Evolutionary conservation across 257 asterid species (phyloP).

Genomic region (Linaria vulgaris): DNA sequence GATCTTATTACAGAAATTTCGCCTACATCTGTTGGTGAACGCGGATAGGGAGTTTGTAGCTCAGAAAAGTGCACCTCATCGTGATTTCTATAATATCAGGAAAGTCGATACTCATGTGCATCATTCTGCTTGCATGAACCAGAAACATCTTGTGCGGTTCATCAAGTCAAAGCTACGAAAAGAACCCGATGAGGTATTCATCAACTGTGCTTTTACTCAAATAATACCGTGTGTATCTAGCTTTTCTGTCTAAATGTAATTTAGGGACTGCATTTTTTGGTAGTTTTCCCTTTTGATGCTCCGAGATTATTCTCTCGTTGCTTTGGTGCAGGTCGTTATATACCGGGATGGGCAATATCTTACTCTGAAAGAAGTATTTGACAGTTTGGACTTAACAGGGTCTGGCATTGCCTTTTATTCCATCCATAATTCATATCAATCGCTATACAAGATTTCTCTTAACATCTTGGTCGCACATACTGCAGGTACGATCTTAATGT

Average conservation of each 20-base stretch:
- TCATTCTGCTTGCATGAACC: constrained; percentile 98
- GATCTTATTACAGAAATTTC: constrained; percentile 63
- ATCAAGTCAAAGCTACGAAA: constrained; percentile 80
- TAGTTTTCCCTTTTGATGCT: constrained; percentile 21
- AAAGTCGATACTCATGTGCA: constrained; percentile 95
- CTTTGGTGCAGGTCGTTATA: constrained; percentile 69
- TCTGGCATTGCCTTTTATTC: constrained; percentile 35
- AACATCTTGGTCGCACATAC: constrained; percentile 13
- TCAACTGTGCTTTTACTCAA: constrained; percentile 23
- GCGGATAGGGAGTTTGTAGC: constrained; percentile 87
- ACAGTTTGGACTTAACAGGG: constrained; percentile 95
- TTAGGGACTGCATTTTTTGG: constrained; percentile 14
- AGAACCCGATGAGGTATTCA: constrained; percentile 91
- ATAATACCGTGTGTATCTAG: constrained; percentile 5
- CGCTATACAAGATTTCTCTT: constrained; percentile 1
- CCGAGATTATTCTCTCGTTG: constrained; percentile 24
- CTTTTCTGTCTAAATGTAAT: constrained; percentile 1
- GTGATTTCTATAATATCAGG: constrained; percentile 87
- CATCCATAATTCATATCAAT: constrained; percentile 12
- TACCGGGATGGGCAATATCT: constrained; percentile 92
- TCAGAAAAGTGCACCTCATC: constrained; percentile 95
- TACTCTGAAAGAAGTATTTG: constrained; percentile 91
- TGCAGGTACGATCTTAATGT: constrained; percentile 90
- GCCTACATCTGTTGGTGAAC: constrained; percentile 78
- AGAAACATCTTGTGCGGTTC: constrained; percentile 90